Base-by-base conservation (phyloP, 192 early-diverging fungal species). In the Coemansia sp. region DNA sequence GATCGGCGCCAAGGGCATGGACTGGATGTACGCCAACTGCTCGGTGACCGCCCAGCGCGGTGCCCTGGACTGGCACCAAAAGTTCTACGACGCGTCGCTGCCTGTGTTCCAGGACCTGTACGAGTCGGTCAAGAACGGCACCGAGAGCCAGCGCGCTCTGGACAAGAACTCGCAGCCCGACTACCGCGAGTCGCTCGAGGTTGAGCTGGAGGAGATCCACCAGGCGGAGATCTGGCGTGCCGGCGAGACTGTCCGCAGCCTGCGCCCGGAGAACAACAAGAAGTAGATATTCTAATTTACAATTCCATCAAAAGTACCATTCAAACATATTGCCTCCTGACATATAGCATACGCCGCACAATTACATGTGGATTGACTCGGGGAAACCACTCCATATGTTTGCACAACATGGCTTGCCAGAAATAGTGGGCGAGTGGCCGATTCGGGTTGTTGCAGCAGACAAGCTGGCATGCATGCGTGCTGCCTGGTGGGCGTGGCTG, bases 1-100 rank as follows among this genome's bases (percentile, higher is more conserved):
- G 70, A 91, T 98, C 68, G 93, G 92, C 69, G 91, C 91, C 78
- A 91, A 94, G 69, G 96, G 96, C 62, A 96, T 96, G 94, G 91
- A 94, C 82, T 94, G 91, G 91, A 98, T 98, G 94, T 98, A 94
- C 82, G 90, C 91, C 81, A 92, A 92, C 85, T 98, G 96, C 86
- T 93, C 91, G 31, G 96, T 94, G 50, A 98, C 94, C 36, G 96
- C 96, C 44, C 90, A 93, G 74, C 88, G 96, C 57, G 96, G 94
- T 66, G 96, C 96, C 48, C 84, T 98, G 42, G 96, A 98, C 89
- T 98, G 96, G 96, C 91, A 89, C 78, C 89, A 92, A 60, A 84
- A 87, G 69, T 98, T 98, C 90, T 88, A 94, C 78, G 84, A 90
- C 64, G 91, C 89, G 59, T 88, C 92, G 64, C 93, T 94, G 85